These are phyloP conservation scores for Canariomyces notabilis DNA, from an alignment of 2,329 filamentous ascomycete species.

Conservation along the genomic window DNA sequence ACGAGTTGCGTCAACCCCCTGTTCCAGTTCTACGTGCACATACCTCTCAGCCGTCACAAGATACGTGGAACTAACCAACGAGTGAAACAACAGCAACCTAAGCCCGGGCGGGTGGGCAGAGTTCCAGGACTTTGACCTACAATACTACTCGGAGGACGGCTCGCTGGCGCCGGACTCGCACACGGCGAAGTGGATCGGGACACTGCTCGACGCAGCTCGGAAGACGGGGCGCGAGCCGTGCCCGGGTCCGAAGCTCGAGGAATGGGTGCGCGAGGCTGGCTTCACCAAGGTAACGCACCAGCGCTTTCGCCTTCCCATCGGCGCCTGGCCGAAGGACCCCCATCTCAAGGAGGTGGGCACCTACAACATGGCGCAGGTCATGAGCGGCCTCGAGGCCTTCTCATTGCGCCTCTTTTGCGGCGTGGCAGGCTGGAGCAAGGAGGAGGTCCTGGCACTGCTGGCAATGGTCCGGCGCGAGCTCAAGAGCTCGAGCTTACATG, in stretches of 20 bases:
- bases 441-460: constrained; percentile 9
- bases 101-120: constrained; percentile 35
- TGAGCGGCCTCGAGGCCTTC: constrained; percentile 11
- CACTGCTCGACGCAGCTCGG: constrained; percentile 17
- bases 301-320: constrained; percentile 19
- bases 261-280: constrained; percentile 27
- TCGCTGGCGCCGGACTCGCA: constrained; percentile 22
- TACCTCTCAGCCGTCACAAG: too few relatives aligned
- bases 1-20: constrained; percentile 16
- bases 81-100: constrained; percentile 27
- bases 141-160: constrained; percentile 29
- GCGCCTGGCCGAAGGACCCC: constrained; percentile 30
- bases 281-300: constrained; percentile 16
- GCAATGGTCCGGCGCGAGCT: neutral
- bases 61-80: neutral
- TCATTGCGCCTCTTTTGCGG: constrained; percentile 5
- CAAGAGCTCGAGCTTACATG: too few relatives aligned
- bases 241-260: constrained; percentile 25
- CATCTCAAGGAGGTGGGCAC: constrained; percentile 25
- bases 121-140: constrained; percentile 28
- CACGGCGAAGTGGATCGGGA: constrained; percentile 22
- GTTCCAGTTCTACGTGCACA: neutral
- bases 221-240: constrained; percentile 21
- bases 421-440: constrained; percentile 7
- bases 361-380: constrained; percentile 21